A percentile compares a stretch with the other conserved stretches of the same genome.
Conservation (phyloP, 306 rosid species). For the Hippophae rhamnoides region DNA sequence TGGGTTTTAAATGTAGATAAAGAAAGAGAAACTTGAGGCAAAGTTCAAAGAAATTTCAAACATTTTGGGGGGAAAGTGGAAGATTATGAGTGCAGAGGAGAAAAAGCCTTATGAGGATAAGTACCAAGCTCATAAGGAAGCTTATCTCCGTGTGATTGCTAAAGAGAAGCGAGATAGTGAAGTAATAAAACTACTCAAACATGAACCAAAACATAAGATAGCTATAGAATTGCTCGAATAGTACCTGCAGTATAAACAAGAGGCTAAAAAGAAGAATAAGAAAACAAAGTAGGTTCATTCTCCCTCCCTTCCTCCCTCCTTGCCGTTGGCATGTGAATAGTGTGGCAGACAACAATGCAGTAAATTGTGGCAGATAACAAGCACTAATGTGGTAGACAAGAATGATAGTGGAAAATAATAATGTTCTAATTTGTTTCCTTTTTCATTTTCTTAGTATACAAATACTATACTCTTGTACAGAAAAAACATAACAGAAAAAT, state of each 20-base stretch:
- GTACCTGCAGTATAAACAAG: conserved; percentile 71
- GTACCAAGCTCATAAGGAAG: conserved; percentile 61
- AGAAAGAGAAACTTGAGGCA: conserved; percentile 72
- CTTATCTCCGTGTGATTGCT: conserved; percentile 45
- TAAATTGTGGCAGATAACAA: no score
- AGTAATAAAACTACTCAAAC: conserved; percentile 77
- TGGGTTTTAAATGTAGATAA: conserved; percentile 33
- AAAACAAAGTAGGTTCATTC: conserved; percentile 37
- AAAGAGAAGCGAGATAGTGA: conserved; percentile 79
- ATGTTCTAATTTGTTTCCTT: no score
- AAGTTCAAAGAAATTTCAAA: conserved; percentile 69
- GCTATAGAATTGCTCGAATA: conserved; percentile 93
- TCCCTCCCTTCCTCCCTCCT: background rate
- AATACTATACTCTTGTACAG: no score
- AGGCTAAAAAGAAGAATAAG: conserved; percentile 48
- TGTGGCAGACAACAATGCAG: no score
- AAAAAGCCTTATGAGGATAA: conserved; percentile 80
- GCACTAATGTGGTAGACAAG: no score
- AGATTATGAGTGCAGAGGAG: conserved; percentile 56
- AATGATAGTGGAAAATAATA: no score
- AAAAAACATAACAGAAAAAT: no score
- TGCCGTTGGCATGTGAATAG: no score
- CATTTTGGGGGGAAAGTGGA: conserved; percentile 83
- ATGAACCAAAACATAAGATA: conserved; percentile 69
- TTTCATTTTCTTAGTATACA: no score